Base-by-base conservation (phyloP, 1,139 yeast genomes). In the Debaryomycetaceae sp. region DNA sequence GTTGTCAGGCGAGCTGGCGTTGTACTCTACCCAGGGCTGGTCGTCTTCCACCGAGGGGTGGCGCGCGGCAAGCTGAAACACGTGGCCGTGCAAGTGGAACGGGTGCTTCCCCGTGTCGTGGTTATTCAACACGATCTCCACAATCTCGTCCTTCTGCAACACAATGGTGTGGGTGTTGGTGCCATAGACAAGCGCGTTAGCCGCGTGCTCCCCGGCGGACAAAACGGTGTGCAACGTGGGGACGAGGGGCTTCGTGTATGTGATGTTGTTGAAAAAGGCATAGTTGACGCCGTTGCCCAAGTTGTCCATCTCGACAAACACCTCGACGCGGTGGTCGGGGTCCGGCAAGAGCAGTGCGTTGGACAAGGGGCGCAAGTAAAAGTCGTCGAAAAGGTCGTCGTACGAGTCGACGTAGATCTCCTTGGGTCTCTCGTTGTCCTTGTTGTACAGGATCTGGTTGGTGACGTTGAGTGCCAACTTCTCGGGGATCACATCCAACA, bases 21-120 rank as follows among this genome's bases (percentile, higher is more conserved):
- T 59, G 39, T 66, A 75, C 11, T 72, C 61, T 16, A 68, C 67
- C 27, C 83, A 83, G 22, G 56, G 56, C 25, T 65, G 71, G 30
- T 64, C 74, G 15, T 75, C 83, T 24, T 63, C 65, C 29, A 65
- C 56, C 16, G 64, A 73, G 12, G 56, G 65, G 7, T 82, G 78
- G 52, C 85, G 72, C 30, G 70, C 75, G 33, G 84, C 51, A 7
- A 83, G 66, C 67, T 86, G 93, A 69, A 85, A 83, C 38, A 66
- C 70, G 56, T 84, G 93, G 20, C 96, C 96, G 46, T 86, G 96
- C 44, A 86, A 61, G 53, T 86, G 96, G 79, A 88, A 84, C n/a
- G 96, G 95, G 57, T 86, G 95, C 39, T 75, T 75, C 59, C 93
- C 93, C 32, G 88, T 84, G 55, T 85, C 95, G 38, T 62, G 55